Percentiles rank a stretch among this genome's conserved stretches.
Evolutionary conservation across 2,329 filamentous ascomycete species (phyloP).

Genomic region (Ophiostoma sp.): DNA sequence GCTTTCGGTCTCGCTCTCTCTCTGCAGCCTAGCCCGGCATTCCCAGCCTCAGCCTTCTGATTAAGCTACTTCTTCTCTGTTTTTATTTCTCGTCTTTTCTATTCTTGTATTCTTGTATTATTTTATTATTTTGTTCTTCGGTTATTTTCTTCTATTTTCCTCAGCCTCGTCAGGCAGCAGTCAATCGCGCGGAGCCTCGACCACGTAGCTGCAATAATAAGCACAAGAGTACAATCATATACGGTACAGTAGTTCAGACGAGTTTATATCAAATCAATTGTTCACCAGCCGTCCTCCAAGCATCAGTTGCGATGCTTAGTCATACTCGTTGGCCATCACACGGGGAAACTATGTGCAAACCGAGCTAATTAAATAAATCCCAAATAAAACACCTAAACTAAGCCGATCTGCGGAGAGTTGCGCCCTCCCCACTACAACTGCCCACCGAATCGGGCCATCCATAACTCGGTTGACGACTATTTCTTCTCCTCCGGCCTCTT

Average conservation of each 20-base stretch:
- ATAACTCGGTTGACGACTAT: background rate
- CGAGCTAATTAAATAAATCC: background rate
- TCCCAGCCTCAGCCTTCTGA: background rate
- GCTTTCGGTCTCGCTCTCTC: conserved; percentile 9
- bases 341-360: background rate
- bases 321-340: background rate
- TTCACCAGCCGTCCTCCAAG: background rate
- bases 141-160: background rate
- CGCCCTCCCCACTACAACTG: background rate
- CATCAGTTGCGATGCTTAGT: background rate
- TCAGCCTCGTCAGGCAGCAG: conserved; percentile 12
- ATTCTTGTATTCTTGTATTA: background rate
- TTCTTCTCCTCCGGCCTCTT: background rate
- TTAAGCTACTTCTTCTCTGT: background rate
- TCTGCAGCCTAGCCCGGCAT: background rate
- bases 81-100: background rate
- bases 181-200: background rate
- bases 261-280: background rate
- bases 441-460: conserved; percentile 4
- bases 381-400: background rate
- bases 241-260: background rate
- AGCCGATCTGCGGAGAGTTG: conserved; percentile 11
- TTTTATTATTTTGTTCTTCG: background rate
- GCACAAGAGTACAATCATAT: background rate
- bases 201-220: background rate